A percentile compares a stretch with the other conserved stretches of the same genome.
These are phyloP conservation scores for Candida saitoana DNA, from an alignment of 805 yeast genomes.

Conservation along the genomic window DNA sequence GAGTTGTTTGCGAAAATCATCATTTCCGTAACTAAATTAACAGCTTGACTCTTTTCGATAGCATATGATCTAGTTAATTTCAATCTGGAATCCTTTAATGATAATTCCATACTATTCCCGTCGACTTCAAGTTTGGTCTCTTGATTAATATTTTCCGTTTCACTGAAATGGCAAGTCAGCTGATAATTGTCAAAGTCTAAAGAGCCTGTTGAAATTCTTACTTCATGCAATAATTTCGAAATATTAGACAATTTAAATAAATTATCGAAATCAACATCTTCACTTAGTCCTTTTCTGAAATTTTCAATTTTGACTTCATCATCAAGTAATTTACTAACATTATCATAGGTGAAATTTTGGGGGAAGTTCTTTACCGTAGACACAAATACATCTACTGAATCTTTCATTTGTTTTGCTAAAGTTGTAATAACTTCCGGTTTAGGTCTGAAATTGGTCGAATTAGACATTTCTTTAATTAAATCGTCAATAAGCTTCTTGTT, in stretches of 20 bases:
- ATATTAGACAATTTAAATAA: conserved; percentile 25
- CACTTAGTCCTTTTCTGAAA: conserved; percentile 9
- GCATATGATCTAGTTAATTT: conserved; percentile 9
- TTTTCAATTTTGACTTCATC: conserved; percentile 14
- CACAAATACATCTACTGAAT: conserved; percentile 19
- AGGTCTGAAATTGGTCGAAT: conserved; percentile 7
- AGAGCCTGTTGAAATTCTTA: conserved; percentile 14
- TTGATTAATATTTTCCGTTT: not conserved
- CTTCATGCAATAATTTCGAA: conserved; percentile 21
- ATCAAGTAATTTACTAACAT: conserved; percentile 52
- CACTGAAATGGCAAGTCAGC: not conserved
- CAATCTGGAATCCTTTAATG: conserved; percentile 12
- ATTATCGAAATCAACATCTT: conserved; percentile 20
- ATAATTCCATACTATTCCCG: conserved; percentile 16
- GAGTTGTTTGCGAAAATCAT: conserved; percentile 79
- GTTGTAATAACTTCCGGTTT: conserved; percentile 6
- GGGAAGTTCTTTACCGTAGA: conserved; percentile 29
- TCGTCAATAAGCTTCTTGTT: conserved; percentile 16
- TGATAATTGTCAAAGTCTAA: not conserved
- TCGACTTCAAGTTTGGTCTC: conserved; percentile 3
- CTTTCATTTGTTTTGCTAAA: conserved; percentile 14
- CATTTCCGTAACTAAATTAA: conserved; percentile 68
- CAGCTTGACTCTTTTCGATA: conserved; percentile 41
- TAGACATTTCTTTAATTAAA: conserved; percentile 11
- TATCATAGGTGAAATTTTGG: conserved; percentile 50